phyloP scores from a whole-genome alignment of 2,329 filamentous ascomycete genomes.

The Endocalyx cinctus region DNA sequence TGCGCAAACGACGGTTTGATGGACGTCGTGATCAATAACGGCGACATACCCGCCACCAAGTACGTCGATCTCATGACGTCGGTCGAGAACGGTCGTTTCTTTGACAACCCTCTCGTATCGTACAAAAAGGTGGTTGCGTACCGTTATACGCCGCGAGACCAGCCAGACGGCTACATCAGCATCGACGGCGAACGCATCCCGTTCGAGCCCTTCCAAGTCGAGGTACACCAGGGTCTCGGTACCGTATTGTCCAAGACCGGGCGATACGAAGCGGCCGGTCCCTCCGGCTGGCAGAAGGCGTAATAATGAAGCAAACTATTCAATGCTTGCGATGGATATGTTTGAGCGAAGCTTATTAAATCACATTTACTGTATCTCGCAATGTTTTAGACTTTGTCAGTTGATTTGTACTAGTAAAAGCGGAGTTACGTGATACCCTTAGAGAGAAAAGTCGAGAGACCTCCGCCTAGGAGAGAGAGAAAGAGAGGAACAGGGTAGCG shows the following conservation, averaged over 20 bases:
- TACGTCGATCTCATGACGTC: conserved; percentile 66
- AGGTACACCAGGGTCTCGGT: conserved; percentile 77
- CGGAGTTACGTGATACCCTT: too few species aligned
- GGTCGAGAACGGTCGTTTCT: conserved; percentile 70
- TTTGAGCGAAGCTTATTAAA: too few species aligned
- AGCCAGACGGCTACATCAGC: conserved; percentile 77
- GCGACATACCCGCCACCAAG: conserved; percentile 63
- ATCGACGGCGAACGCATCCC: conserved; percentile 88
- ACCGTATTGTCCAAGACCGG: conserved; percentile 77
- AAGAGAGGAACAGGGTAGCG: too few species aligned
- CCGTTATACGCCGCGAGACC: conserved; percentile 70
- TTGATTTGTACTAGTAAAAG: too few species aligned
- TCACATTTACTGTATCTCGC: too few species aligned
- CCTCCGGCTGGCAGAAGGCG: conserved; percentile 42
- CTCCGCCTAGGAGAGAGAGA: too few species aligned
- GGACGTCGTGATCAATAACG: conserved; percentile 78
- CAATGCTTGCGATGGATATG: too few species aligned
- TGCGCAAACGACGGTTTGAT: conserved; percentile 79
- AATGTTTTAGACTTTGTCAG: too few species aligned
- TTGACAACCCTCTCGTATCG: conserved; percentile 71
- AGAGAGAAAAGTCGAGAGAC: too few species aligned
- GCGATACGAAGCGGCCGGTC: conserved; percentile 63
- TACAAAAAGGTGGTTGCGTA: conserved; percentile 88
- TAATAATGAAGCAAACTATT: conserved; percentile 1
- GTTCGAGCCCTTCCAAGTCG: conserved; percentile 86